Conservation (phyloP, 2,329 filamentous ascomycete species). For the Cladorrhinum sp. region DNA sequence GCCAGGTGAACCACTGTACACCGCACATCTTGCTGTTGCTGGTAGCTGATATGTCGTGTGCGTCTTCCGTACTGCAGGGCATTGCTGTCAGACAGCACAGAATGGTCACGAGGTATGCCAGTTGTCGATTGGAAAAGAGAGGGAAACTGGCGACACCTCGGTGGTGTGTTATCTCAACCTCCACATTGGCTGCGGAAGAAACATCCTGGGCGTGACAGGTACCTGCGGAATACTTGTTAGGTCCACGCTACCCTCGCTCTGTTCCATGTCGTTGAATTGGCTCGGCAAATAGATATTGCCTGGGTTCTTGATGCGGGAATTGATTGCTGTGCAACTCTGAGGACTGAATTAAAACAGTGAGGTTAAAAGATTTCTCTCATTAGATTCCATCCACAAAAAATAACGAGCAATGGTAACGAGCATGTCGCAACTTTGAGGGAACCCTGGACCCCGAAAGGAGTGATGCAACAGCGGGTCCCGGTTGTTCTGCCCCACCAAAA, state of each 20-base stretch:
- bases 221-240: not conserved
- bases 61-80: not conserved
- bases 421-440: not conserved
- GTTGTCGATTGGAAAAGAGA: not conserved
- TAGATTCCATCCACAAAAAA: too few species aligned
- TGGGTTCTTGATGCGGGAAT: not conserved
- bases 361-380: too few species aligned
- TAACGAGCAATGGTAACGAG: not conserved
- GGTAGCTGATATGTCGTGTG: not conserved
- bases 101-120: constrained; percentile 5
- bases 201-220: not conserved
- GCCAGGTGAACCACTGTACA: not conserved
- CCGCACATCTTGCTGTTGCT: not conserved
- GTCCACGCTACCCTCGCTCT: too few species aligned
- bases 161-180: not conserved
- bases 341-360: too few species aligned
- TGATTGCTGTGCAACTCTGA: not conserved
- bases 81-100: not conserved
- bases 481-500: not conserved
- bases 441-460: not conserved
- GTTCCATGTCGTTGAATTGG: too few species aligned
- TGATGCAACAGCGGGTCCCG: not conserved
- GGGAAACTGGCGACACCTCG: not conserved
- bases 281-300: too few species aligned
- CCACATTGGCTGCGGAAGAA: not conserved